Conservation (phyloP, 192 early-diverging fungal genomes). For the Entomortierella lignicola region DNA sequence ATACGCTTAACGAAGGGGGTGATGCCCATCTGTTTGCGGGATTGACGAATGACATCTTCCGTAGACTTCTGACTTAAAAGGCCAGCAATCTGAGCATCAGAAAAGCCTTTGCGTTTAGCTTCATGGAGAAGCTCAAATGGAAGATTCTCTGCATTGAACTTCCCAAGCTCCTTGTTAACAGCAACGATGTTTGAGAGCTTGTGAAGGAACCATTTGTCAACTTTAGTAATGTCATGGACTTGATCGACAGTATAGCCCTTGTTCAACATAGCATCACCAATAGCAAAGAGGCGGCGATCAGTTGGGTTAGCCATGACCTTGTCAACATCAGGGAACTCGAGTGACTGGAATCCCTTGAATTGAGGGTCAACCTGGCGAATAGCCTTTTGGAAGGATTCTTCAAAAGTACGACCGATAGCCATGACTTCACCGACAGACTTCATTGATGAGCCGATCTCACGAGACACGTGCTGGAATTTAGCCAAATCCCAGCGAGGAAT, state of each 20-base stretch:
- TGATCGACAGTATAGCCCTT: slow-evolving; percentile 92
- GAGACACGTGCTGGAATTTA: slow-evolving; percentile 93
- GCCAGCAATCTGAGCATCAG: slow-evolving; percentile 87
- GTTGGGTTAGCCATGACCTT: slow-evolving; percentile 91
- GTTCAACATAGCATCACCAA: slow-evolving; percentile 92
- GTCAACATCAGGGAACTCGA: slow-evolving; percentile 74
- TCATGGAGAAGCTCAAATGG: slow-evolving; percentile 69
- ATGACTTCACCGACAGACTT: slow-evolving; percentile 99
- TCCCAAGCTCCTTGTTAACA: slow-evolving; percentile 70
- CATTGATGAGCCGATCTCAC: slow-evolving; percentile 90
- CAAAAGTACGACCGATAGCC: slow-evolving; percentile 97
- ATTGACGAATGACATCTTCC: slow-evolving; percentile 78
- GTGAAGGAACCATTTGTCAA: slow-evolving; percentile 99
- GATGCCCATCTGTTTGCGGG: slow-evolving; percentile 80
- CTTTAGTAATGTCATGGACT: slow-evolving; percentile 90
- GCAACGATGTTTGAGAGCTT: slow-evolving; percentile 90
- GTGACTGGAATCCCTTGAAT: slow-evolving; percentile 84
- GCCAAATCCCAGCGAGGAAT: slow-evolving; percentile 97
- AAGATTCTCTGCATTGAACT: slow-evolving; percentile 63
- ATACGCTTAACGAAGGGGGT: slow-evolving; percentile 94
- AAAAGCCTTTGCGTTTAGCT: slow-evolving; percentile 92
- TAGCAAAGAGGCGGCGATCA: slow-evolving; percentile 95
- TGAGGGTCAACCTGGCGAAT: slow-evolving; percentile 93
- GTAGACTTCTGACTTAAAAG: slow-evolving; percentile 55
- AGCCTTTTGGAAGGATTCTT: slow-evolving; percentile 94